Percentiles rank a stretch among this genome's conserved stretches.
Conservation (phyloP, 805 yeast genomes). For the Ogataea trehaloabstinens region DNA sequence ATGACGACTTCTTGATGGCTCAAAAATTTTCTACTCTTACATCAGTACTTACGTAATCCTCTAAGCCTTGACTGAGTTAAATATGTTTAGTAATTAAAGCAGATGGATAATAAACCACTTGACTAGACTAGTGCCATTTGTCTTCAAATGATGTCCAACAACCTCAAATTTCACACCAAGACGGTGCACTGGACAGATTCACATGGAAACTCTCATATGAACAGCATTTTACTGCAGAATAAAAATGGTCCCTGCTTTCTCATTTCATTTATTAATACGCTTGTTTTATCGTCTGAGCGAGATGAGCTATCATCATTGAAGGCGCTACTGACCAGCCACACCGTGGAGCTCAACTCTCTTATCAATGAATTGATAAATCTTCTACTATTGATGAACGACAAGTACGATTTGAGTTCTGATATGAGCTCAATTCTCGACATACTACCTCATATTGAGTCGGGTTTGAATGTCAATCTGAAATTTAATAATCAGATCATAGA, state of each 20-base stretch:
- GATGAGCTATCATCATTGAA: constrained; percentile 19
- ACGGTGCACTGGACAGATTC: constrained; percentile 29
- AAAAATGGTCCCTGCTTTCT: constrained; percentile 87
- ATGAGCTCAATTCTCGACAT: constrained; percentile 44
- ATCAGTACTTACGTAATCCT: too few relatives aligned
- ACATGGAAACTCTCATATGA: constrained; percentile 28
- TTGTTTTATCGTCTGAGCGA: constrained; percentile 50
- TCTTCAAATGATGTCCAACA: neutral
- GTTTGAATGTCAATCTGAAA: constrained; percentile 69
- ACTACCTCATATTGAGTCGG: constrained; percentile 66
- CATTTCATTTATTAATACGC: constrained; percentile 70
- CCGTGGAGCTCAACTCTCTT: constrained; percentile 38
- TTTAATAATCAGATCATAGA: constrained; percentile 42
- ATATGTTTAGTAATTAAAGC: too few relatives aligned
- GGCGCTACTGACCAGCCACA: constrained; percentile 18
- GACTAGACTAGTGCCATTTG: too few relatives aligned
- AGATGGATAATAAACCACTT: too few relatives aligned
- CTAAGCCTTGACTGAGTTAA: too few relatives aligned
- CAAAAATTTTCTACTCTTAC: too few relatives aligned
- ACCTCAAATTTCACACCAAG: constrained; percentile 15
- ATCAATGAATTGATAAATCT: constrained; percentile 50
- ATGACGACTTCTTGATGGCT: too few relatives aligned
- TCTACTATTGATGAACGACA: constrained; percentile 35
- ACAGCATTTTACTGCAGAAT: constrained; percentile 71
- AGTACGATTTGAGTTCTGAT: constrained; percentile 20